Conservation (phyloP, 176 grass and related monocot species). For the Zoysia japonica region DNA sequence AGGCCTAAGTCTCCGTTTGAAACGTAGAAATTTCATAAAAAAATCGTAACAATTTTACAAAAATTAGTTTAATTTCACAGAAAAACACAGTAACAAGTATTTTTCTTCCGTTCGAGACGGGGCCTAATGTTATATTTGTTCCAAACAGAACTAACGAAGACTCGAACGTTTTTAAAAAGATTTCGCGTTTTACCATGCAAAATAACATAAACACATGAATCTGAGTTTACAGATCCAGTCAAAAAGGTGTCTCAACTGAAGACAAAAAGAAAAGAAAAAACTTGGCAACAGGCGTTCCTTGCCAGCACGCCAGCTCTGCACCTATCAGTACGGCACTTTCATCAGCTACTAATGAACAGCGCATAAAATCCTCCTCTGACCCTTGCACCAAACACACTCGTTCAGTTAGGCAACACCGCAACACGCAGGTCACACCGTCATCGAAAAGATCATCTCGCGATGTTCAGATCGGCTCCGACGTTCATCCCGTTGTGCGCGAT, state of each 20-base stretch:
- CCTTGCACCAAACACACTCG: background rate
- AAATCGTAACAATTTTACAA: too few relatives aligned
- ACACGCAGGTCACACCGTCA: background rate
- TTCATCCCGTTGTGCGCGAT: constrained; percentile 83
- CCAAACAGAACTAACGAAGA: background rate
- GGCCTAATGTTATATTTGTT: background rate
- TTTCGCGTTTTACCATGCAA: background rate
- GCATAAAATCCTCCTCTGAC: constrained; percentile 4
- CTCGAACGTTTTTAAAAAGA: background rate
- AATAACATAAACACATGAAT: background rate
- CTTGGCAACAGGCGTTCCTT: background rate
- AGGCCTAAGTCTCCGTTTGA: too few relatives aligned
- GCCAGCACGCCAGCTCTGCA: background rate
- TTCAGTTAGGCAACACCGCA: constrained; percentile 21
- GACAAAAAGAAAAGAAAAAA: background rate
- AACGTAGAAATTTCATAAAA: too few relatives aligned
- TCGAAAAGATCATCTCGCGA: constrained; percentile 28
- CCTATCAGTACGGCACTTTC: constrained; percentile 22
- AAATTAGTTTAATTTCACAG: too few relatives aligned
- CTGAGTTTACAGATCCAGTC: constrained; percentile 17
- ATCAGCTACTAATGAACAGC: constrained; percentile 1
- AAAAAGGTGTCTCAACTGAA: constrained; percentile 17
- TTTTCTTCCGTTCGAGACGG: too few relatives aligned
- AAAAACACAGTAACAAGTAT: too few relatives aligned
- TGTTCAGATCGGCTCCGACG: constrained; percentile 66